phyloP scores from a whole-genome alignment of 805 yeast species.

The Schwanniomyces pseudopolymorphus region DNA sequence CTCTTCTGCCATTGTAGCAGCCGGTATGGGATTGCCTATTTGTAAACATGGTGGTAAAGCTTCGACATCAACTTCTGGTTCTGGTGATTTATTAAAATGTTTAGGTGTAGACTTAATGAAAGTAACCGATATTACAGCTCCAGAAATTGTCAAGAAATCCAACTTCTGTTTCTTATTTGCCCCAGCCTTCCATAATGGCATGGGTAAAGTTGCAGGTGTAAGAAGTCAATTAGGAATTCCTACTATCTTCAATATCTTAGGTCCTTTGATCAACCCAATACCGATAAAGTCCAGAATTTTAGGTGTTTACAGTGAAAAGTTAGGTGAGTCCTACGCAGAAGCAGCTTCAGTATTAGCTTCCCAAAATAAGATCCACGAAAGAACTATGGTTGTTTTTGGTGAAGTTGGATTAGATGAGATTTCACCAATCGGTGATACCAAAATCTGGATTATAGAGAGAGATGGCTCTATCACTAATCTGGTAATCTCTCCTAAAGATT shows the following conservation, averaged over 20 bases:
- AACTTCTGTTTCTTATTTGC: conserved; percentile 78
- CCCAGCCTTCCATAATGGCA: conserved; percentile 90
- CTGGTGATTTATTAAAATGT: conserved; percentile 80
- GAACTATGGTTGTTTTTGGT: conserved; percentile 91
- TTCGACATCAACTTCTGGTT: conserved; percentile 87
- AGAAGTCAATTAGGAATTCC: conserved; percentile 83
- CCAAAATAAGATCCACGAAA: conserved; percentile 41
- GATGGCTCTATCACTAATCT: conserved; percentile 43
- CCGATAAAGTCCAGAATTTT: conserved; percentile 75
- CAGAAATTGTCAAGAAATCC: conserved; percentile 50
- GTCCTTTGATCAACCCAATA: conserved; percentile 92
- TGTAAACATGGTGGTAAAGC: conserved; percentile 99
- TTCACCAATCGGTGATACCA: conserved; percentile 81
- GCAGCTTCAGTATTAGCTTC: conserved; percentile 68
- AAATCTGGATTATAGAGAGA: conserved; percentile 67
- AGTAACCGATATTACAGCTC: conserved; percentile 63
- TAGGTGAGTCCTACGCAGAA: conserved; percentile 84
- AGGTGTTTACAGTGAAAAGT: conserved; percentile 79
- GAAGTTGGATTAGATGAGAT: conserved; percentile 90
- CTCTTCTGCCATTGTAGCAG: conserved; percentile 88
- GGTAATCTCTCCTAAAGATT: conserved; percentile 67
- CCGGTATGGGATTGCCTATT: conserved; percentile 80
- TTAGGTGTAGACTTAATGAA: conserved; percentile 82
- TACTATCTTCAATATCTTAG: conserved; percentile 89
- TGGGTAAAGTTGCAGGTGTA: conserved; percentile 79